Percentiles rank a stretch among this genome's conserved stretches.
Evolutionary conservation across 2,329 filamentous ascomycete species (phyloP).

Genomic region (Phaeoacremonium minimum): DNA sequence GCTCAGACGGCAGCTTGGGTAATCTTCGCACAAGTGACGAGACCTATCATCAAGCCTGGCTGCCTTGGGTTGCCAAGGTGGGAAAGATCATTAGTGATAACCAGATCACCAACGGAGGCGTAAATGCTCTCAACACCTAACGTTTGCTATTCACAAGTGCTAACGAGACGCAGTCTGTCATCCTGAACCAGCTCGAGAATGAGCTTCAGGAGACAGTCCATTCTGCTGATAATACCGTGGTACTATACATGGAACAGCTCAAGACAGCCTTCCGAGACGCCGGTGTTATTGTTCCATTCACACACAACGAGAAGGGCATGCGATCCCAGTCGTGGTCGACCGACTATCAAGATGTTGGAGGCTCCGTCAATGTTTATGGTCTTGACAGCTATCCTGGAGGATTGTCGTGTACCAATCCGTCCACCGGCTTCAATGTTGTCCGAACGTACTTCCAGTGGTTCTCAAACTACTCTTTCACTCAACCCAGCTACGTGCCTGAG

Average conservation of each 20-base stretch:
- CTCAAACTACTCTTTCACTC: conserved; percentile 47
- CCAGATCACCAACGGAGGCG: conserved; percentile 45
- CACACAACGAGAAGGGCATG: conserved; percentile 47
- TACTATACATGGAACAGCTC: conserved; percentile 48
- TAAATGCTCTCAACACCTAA: conserved; percentile 42
- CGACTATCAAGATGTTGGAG: conserved; percentile 52
- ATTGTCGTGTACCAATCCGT: conserved; percentile 42
- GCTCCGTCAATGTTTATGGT: conserved; percentile 45
- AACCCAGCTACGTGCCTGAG: conserved; percentile 48
- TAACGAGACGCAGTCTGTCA: conserved; percentile 45
- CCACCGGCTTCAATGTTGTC: conserved; percentile 42
- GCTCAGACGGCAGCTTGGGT: conserved; percentile 36
- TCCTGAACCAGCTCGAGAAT: conserved; percentile 49
- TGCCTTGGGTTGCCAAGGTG: conserved; percentile 40
- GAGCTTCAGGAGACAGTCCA: conserved; percentile 42
- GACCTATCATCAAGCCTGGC: conserved; percentile 37
- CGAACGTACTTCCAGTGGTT: conserved; percentile 55
- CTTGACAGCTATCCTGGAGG: conserved; percentile 42
- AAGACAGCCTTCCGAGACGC: conserved; percentile 37
- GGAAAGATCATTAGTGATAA: conserved; percentile 45
- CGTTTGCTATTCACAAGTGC: conserved; percentile 44
- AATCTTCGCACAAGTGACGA: conserved; percentile 32
- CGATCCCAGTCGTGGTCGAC: conserved; percentile 45
- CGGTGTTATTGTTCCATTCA: conserved; percentile 43
- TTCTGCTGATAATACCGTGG: conserved; percentile 35